Evolutionary conservation across 2,329 filamentous ascomycete species (phyloP).

Genomic region (Aspergillus sp.): DNA sequence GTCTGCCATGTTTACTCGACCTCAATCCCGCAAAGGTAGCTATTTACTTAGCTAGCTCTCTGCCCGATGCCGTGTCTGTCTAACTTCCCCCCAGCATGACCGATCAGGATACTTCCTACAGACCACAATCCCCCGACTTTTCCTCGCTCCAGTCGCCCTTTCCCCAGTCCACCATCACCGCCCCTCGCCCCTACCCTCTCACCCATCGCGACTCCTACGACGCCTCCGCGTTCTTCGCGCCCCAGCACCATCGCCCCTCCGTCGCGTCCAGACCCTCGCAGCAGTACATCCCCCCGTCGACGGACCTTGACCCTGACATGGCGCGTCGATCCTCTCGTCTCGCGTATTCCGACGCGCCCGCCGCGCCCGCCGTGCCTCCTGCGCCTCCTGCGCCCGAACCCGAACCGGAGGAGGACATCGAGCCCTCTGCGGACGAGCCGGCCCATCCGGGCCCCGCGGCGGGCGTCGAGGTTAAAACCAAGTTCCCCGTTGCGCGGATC

Average conservation of each 20-base stretch:
- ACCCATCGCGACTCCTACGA: conserved; percentile 37
- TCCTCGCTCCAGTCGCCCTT: conserved; percentile 39
- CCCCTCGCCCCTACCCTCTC: conserved; percentile 22
- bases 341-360: conserved; percentile 18
- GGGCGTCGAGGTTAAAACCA: conserved; percentile 73
- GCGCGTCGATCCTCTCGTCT: conserved; percentile 33
- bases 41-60: neutral
- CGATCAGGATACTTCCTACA: conserved; percentile 37
- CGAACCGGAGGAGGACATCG: conserved; percentile 7
- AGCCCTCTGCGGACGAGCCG: conserved; percentile 13
- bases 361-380: conserved; percentile 14
- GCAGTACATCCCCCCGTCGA: conserved; percentile 28
- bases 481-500: conserved; percentile 93
- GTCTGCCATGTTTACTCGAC: neutral
- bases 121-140: conserved; percentile 42
- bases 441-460: conserved; percentile 28
- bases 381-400: conserved; percentile 3
- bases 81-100: conserved; percentile 33
- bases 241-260: conserved; percentile 24
- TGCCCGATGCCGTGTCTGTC: too few relatives aligned
- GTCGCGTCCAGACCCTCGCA: conserved; percentile 19
- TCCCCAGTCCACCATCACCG: conserved; percentile 23
- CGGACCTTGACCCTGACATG: conserved; percentile 27
- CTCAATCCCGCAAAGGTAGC: too few relatives aligned
- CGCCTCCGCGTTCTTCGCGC: conserved; percentile 37